Conservation (phyloP, 2,329 filamentous ascomycete species). For the Chalaropsis ovoidea region DNA sequence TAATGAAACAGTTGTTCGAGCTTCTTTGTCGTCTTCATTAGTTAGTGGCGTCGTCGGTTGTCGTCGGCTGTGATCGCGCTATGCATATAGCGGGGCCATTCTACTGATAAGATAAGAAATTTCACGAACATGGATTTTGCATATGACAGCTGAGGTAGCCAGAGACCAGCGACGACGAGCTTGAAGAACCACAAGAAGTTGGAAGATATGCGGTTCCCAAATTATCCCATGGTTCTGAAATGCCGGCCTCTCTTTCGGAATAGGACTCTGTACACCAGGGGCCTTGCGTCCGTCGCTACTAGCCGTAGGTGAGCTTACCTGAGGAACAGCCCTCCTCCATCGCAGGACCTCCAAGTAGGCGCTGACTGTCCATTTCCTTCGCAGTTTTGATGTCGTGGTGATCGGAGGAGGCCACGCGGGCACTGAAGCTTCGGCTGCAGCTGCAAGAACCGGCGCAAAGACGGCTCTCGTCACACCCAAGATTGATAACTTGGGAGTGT, state of each 20-base stretch:
- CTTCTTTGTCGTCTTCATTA: not conserved
- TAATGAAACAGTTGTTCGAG: not conserved
- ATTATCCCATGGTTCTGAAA: not conserved
- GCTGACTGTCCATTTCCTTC: conserved; percentile 4
- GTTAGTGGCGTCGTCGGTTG: conserved; percentile 9
- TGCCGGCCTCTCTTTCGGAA: not conserved
- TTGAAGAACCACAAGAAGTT: not conserved
- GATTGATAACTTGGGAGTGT: conserved; percentile 79
- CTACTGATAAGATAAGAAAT: conserved; percentile 25
- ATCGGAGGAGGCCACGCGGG: conserved; percentile 95
- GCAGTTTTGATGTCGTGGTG: conserved; percentile 76
- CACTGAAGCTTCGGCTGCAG: conserved; percentile 83
- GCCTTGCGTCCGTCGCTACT: conserved; percentile 17
- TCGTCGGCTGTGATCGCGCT: not conserved
- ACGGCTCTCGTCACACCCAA: conserved; percentile 87
- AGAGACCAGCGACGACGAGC: not conserved
- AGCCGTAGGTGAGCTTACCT: conserved; percentile 4
- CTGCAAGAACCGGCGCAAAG: conserved; percentile 75
- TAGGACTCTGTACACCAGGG: not conserved
- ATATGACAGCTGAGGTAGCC: not conserved
- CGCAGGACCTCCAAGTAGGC: not conserved
- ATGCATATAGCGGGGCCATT: conserved; percentile 22
- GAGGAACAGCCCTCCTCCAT: not conserved
- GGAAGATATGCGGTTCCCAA: conserved; percentile 11
- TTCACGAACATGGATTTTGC: conserved; percentile 1